phyloP scores from a whole-genome alignment of 805 yeast species.

The Candida nemodendra region DNA sequence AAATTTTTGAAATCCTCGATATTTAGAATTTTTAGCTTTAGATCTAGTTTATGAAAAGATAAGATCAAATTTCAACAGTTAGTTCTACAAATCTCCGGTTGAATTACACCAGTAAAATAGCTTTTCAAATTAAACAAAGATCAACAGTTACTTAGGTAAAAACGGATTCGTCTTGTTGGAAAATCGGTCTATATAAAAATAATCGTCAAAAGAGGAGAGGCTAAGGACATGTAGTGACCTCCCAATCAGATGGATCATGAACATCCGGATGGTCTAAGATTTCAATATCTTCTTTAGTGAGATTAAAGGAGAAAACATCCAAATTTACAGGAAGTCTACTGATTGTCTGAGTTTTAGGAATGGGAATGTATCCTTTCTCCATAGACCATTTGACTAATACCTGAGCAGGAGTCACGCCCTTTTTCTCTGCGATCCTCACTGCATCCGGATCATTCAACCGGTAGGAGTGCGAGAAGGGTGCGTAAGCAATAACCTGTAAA shows the following conservation, averaged over 20 bases:
- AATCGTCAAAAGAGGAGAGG: too few species aligned
- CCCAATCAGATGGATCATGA: constrained; percentile 78
- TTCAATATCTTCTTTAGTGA: constrained; percentile 41
- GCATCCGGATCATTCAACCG: constrained; percentile 57
- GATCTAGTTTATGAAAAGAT: too few species aligned
- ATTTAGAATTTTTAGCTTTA: too few species aligned
- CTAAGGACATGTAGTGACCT: constrained; percentile 62
- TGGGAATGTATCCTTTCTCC: constrained; percentile 67
- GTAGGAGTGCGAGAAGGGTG: constrained; percentile 68
- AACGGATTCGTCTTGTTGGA: too few species aligned
- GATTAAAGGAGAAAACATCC: constrained; percentile 50
- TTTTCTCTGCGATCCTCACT: constrained; percentile 45
- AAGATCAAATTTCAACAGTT: too few species aligned
- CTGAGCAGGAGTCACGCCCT: constrained; percentile 55
- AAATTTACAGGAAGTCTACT: constrained; percentile 54
- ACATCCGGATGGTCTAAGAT: constrained; percentile 49
- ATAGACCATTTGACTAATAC: constrained; percentile 71
- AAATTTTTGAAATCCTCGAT: neutral
- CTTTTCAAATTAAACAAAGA: too few species aligned
- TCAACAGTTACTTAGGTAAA: too few species aligned
- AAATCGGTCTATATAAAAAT: too few species aligned
- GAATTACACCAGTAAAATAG: too few species aligned
- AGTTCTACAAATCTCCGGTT: too few species aligned
- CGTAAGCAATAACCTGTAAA: constrained; percentile 69
- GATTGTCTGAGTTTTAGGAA: constrained; percentile 61